A percentile compares a stretch with the other conserved stretches of the same genome.
phyloP scores from a whole-genome alignment of 345 rosid species.

The Gossypium bickii region DNA sequence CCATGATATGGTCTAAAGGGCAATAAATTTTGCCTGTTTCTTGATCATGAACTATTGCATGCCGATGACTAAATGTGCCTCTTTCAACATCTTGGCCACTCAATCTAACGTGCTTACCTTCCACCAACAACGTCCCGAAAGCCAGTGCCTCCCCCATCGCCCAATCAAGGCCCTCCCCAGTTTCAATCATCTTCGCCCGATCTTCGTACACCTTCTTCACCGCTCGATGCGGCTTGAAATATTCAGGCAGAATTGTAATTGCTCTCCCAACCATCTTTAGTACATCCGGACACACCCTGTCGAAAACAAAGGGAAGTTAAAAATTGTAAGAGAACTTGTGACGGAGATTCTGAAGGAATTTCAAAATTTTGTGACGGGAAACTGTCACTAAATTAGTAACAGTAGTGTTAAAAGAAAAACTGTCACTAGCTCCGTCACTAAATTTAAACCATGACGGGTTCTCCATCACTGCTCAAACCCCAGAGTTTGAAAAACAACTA shows the following conservation, averaged over 20 bases:
- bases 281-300: conserved; percentile 69
- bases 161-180: conserved; percentile 77
- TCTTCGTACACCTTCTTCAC: conserved; percentile 74
- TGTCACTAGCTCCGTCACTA: too few relatives aligned
- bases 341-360: too few relatives aligned
- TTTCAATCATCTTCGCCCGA: conserved; percentile 67
- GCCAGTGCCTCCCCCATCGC: conserved; percentile 78
- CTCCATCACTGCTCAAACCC: background rate
- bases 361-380: background rate
- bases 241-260: conserved; percentile 57
- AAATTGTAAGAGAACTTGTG: background rate
- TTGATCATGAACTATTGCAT: conserved; percentile 73
- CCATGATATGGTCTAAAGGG: conserved; percentile 57
- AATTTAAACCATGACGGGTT: too few relatives aligned
- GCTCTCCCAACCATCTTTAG: conserved; percentile 69
- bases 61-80: conserved; percentile 82
- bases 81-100: conserved; percentile 91
- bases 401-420: background rate
- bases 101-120: conserved; percentile 79
- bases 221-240: conserved; percentile 66
- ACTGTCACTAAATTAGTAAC: background rate
- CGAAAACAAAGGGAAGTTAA: conserved; percentile 6
- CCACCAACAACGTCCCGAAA: conserved; percentile 64
- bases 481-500: background rate
- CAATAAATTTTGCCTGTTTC: conserved; percentile 60